A percentile compares a stretch with the other conserved stretches of the same genome.
phyloP scores from a whole-genome alignment of 2,329 filamentous ascomycete species.

The Cercospora sesami region DNA sequence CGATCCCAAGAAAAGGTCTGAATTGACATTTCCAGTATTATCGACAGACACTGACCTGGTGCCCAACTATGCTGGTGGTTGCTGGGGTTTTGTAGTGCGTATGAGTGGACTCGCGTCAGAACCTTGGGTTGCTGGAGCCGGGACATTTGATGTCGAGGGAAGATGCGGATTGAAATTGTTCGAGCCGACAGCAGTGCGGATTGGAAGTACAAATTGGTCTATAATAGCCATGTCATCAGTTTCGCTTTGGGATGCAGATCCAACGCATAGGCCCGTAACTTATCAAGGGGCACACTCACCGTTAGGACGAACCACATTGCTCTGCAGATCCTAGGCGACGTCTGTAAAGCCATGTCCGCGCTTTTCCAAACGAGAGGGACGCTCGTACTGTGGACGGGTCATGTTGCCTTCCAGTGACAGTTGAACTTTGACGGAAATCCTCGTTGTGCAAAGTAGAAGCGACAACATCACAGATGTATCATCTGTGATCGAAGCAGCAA shows the following conservation, averaged over 20 bases:
- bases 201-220: not conserved
- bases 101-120: not conserved
- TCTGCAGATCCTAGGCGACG: not conserved
- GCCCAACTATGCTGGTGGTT: too few species aligned
- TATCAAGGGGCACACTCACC: not conserved
- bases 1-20: not conserved
- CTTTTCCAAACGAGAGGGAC: not conserved
- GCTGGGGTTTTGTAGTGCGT: too few species aligned
- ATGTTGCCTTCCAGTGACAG: not conserved
- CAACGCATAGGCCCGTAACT: not conserved
- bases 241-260: accelerated
- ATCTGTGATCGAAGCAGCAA: not conserved
- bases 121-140: not conserved
- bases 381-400: not conserved
- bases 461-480: not conserved
- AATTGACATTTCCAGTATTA: not conserved
- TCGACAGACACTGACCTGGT: not conserved
- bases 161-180: not conserved
- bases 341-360: not conserved
- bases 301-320: not conserved
- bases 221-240: not conserved
- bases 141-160: not conserved
- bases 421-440: not conserved
- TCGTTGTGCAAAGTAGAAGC: not conserved
- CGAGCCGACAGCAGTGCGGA: not conserved